Percentiles rank a stretch among this genome's conserved stretches.
phyloP scores from a whole-genome alignment of 2,329 filamentous ascomycete species.

The Apiospora pterosperma region DNA sequence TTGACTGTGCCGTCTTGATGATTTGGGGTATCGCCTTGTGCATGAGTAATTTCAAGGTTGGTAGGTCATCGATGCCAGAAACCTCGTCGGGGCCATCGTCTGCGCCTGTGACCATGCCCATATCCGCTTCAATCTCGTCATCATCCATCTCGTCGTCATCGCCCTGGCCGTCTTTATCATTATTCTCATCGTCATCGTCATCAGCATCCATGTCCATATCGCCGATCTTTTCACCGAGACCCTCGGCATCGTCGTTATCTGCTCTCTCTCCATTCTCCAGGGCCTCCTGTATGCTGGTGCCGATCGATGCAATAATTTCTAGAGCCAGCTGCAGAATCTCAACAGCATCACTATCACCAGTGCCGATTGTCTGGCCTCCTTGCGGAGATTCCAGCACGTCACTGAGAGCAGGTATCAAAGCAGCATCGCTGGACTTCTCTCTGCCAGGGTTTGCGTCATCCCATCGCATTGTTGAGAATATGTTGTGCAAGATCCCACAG shows the following conservation, averaged over 20 bases:
- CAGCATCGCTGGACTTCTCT: slow-evolving; percentile 47
- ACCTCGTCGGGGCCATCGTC: slow-evolving; percentile 40
- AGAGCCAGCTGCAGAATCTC: slow-evolving; percentile 54
- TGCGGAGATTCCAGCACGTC: slow-evolving; percentile 32
- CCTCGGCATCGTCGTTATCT: slow-evolving; percentile 23
- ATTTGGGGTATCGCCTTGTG: slow-evolving; percentile 45
- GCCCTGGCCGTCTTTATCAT: slow-evolving; percentile 31
- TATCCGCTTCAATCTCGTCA: slow-evolving; percentile 56
- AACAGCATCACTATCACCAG: slow-evolving; percentile 35
- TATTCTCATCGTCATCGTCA: slow-evolving; percentile 32
- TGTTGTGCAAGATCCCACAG: slow-evolving; percentile 60
- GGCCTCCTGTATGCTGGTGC: slow-evolving; percentile 53
- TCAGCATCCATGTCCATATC: slow-evolving; percentile 34
- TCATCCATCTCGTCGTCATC: slow-evolving; percentile 36
- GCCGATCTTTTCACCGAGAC: slow-evolving; percentile 34
- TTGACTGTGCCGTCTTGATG: slow-evolving; percentile 39
- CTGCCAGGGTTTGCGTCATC: slow-evolving; percentile 47
- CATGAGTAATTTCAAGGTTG: slow-evolving; percentile 48
- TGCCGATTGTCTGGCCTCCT: slow-evolving; percentile 26
- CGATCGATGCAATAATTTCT: slow-evolving; percentile 62
- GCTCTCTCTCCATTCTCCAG: slow-evolving; percentile 41
- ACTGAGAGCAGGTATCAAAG: slow-evolving; percentile 43
- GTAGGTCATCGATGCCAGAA: slow-evolving; percentile 46
- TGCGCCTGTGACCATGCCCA: slow-evolving; percentile 59
- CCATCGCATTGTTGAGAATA: slow-evolving; percentile 53